Evolutionary conservation across 2,329 filamentous ascomycete species (phyloP).

Genomic region (Monosporascus sp.): DNA sequence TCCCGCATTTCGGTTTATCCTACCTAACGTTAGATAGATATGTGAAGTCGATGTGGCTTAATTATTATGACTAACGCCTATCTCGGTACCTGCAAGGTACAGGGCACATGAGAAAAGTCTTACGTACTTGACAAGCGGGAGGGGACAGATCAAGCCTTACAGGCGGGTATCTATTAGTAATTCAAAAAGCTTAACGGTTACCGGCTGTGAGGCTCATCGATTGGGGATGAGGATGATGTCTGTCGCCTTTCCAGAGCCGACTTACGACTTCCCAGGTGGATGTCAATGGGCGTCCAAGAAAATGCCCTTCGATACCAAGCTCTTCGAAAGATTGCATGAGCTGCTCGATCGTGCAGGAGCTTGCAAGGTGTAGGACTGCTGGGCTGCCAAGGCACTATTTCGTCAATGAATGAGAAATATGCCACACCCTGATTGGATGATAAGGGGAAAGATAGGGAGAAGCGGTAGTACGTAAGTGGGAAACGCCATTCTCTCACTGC

Average conservation of each 20-base stretch:
- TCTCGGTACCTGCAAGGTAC: background rate
- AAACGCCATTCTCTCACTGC: no score
- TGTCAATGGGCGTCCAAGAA: no score
- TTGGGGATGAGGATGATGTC: no score
- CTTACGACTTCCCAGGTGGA: no score
- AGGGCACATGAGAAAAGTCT: slow-evolving; percentile 1
- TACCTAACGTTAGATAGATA: no score
- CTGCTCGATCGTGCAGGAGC: background rate
- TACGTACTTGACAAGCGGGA: slow-evolving; percentile 8
- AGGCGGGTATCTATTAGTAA: background rate
- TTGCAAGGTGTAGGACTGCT: background rate
- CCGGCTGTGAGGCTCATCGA: background rate
- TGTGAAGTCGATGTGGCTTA: no score
- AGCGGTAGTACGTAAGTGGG: background rate
- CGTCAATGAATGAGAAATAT: slow-evolving; percentile 20
- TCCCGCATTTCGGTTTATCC: no score
- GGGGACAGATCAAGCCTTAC: slow-evolving; percentile 3
- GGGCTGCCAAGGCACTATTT: slow-evolving; percentile 17
- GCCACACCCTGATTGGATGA: slow-evolving; percentile 13
- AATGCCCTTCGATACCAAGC: no score
- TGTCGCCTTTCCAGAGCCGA: no score
- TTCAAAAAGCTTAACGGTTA: background rate
- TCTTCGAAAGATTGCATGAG: no score
- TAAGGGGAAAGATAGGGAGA: slow-evolving; percentile 12
- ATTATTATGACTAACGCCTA: no score